Evolutionary conservation across 1,139 yeast genomes (phyloP).

Genomic region (Meyerozyma smithsonii): DNA sequence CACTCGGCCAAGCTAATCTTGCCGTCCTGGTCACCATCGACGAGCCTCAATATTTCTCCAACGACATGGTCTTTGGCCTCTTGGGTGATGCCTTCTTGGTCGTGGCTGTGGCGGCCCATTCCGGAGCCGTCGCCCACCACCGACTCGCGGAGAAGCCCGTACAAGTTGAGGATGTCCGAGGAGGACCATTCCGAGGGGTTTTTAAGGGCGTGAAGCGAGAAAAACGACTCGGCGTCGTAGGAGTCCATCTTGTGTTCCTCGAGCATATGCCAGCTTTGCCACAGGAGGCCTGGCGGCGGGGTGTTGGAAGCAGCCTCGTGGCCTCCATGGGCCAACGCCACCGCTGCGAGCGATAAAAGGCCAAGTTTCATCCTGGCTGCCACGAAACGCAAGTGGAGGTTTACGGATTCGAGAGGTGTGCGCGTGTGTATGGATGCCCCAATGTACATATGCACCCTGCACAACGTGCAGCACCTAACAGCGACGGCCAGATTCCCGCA

Average conservation of each 20-base stretch:
- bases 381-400: too few relatives aligned
- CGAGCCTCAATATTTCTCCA: constrained; percentile 46
- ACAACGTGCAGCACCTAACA: not conserved
- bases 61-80: constrained; percentile 57
- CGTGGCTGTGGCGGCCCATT: constrained; percentile 71
- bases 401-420: not conserved
- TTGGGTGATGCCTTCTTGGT: constrained; percentile 45
- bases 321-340: constrained; percentile 17
- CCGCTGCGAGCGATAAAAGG: constrained; percentile 4
- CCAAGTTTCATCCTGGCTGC: constrained; percentile 4
- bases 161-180: constrained; percentile 69
- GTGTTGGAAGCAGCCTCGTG: constrained; percentile 7
- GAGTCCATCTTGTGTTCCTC: constrained; percentile 77
- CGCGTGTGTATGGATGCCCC: not conserved
- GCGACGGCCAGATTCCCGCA: not conserved
- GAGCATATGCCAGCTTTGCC: constrained; percentile 90
- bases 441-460: not conserved
- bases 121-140: constrained; percentile 90
- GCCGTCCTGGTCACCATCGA: constrained; percentile 69
- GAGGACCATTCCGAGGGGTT: constrained; percentile 50
- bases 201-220: constrained; percentile 70
- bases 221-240: constrained; percentile 75
- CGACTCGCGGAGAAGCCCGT: constrained; percentile 69
- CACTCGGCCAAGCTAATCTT: constrained; percentile 66
- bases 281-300: constrained; percentile 48